Evolutionary conservation across 352 stramenopile species (phyloP), one percentile per base, ranked within the genome.

Genomic region (Phytophthora citricola): DNA sequence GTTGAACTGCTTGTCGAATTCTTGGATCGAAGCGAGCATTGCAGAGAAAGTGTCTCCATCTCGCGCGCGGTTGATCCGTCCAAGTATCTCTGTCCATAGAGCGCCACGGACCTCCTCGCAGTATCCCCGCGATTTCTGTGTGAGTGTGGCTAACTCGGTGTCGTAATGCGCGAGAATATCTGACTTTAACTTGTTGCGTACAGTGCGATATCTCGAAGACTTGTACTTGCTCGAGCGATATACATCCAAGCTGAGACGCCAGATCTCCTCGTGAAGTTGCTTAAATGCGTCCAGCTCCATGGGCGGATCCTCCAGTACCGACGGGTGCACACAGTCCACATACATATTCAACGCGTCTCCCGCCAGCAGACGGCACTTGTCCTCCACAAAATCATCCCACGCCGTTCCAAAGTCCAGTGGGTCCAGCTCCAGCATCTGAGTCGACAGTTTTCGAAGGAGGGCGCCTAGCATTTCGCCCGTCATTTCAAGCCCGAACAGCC

Each of bases 251-350:
- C 84, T 85, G 2, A 95, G 76, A 9, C 76, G 76, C 51, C 56
- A 72, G 29, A 95, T 77, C n/a, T 95, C 87, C 20, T 81, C 73
- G 46, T 95, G 84, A 20, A 95, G 74, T 59, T 80, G 79, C 17
- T 81, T 73, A 46, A 93, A 89, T 36, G 73, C 71, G 4, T 78
- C 67, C 36, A 93, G 60, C 38, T 93, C 83, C 46, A 92, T 82
- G 27, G 87, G 85, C 14, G 81, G 81, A 22, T 52, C 34, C 47
- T 94, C 85, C 9, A 69, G 54, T 14, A 85, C 78, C 5, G 76
- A 84, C 12, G 76, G 75, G 50, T 87, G 79, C 6, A 94, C 79
- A 53, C 85, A 93, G 60, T 95, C 87, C 20, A 83, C 58, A 60
- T 95, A 95, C 34, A 81, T 94, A 15, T 60, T 72, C 15, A 92